A percentile compares a stretch with the other conserved stretches of the same genome.
These are phyloP conservation scores for Coprinellus aureogranulatus DNA, from an alignment of 768 basidiomycete genomes.

Conservation along the genomic window DNA sequence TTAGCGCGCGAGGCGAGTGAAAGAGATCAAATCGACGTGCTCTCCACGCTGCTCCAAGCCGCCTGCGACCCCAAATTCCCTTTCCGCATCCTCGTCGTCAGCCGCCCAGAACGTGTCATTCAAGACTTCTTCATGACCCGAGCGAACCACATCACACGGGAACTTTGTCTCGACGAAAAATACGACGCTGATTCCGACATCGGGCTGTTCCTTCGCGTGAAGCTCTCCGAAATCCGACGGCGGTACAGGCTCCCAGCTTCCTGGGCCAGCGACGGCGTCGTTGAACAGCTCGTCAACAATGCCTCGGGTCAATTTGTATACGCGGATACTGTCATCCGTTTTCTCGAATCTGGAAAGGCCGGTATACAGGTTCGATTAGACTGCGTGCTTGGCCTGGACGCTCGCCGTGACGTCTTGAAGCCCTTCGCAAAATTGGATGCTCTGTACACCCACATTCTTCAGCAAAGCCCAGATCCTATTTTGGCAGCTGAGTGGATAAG, in stretches of 20 bases:
- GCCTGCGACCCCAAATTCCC: neutral
- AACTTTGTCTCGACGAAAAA: neutral
- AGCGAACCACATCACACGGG: neutral
- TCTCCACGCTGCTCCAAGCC: neutral
- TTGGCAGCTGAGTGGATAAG: neutral
- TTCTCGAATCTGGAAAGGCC: constrained; percentile 1
- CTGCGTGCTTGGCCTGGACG: neutral
- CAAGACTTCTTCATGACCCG: neutral
- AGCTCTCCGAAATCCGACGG: neutral
- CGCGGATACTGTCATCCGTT: constrained; percentile 13
- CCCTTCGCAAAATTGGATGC: constrained; percentile 1
- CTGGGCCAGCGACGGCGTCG: neutral
- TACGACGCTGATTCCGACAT: neutral
- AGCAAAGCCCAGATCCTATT: neutral
- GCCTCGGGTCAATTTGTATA: constrained; percentile 18
- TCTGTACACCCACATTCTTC: constrained; percentile 3
- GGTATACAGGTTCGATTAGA: constrained; percentile 11
- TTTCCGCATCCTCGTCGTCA: constrained; percentile 3
- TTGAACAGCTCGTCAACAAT: neutral
- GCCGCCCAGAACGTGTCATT: constrained; percentile 8
- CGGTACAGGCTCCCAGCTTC: constrained; percentile 4
- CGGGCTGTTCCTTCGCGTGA: neutral
- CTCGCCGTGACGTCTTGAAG: neutral
- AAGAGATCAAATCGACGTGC: neutral
- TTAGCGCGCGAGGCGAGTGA: neutral